Evolutionary conservation across 2,329 filamentous ascomycete species (phyloP), one percentile per base, ranked within the genome.

Genomic region (Colletotrichum filicis): DNA sequence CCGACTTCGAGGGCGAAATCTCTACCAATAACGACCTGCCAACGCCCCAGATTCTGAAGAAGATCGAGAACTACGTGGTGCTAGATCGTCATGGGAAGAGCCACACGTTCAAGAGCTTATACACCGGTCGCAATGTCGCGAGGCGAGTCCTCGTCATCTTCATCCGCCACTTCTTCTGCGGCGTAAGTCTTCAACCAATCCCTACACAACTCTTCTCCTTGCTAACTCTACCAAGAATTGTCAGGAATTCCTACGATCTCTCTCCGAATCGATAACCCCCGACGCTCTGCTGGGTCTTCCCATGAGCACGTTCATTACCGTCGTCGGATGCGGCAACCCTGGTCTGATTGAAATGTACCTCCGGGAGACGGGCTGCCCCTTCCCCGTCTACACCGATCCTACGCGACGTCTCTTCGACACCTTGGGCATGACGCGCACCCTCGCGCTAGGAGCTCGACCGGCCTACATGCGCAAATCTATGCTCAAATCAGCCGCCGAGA

Each of bases 121-220:
- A 92, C 79, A 86, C 85, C 42, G 89, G 89, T 4, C 84, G 80
- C 59, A 88, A 88, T 66, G 85, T 85, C 3, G 84, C 88, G 14
- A 83, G 87, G 22, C 85, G 91, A 3, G 89, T 94, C 32, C 85
- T 95, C 37, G 82, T 95, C 55, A 90, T 95, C 76, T 95, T 95
- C 79, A 87, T 95, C 70, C 88, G 93, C 57, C 93, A 95, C 83
- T 95, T 95, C 82, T 95, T 94, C 86, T 95, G 93, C 79, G 92
- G 92, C 46, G 93, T 94, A 86, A 81, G 92, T 87, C 8, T 42
- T 32, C 49, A 46, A 14, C 14, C 16, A 24, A 49, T 35, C 6
- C 62, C 32, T 22, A 4, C 4, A n/a, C 46, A 16, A 63, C 16
- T 35, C 9, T n/a, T 37, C 57, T 62, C 35, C 12, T 14, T 37